These are phyloP conservation scores for Sideroxylon spinosum DNA, from an alignment of 179 eudicot species.

Conservation along the genomic window DNA sequence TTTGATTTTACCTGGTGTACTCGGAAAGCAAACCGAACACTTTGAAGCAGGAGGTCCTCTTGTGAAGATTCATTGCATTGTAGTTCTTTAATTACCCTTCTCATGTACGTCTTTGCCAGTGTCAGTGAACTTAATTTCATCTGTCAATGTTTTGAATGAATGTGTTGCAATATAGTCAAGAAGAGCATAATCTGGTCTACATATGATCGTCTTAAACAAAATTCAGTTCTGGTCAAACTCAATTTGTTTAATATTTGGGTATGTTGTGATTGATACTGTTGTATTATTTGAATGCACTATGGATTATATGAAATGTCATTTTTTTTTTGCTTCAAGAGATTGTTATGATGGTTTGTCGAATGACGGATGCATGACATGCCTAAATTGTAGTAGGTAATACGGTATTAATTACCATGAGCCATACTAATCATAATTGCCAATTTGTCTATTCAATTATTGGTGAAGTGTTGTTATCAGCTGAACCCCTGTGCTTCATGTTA, in stretches of 20 bases:
- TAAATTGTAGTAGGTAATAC: neutral
- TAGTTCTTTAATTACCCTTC: conserved; percentile 41
- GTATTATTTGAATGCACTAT: neutral
- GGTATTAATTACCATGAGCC: neutral
- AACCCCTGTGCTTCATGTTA: too few species aligned
- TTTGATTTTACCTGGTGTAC: conserved; percentile 54
- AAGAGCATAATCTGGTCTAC: neutral
- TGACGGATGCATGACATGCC: neutral
- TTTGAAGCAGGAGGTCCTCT: conserved; percentile 51
- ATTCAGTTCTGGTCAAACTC: neutral
- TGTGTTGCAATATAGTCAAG: neutral
- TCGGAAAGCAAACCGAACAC: conserved; percentile 68
- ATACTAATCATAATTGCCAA: neutral
- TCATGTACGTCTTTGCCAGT: conserved; percentile 55
- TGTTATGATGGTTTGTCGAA: neutral
- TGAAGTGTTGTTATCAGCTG: too few species aligned
- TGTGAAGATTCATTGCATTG: conserved; percentile 30
- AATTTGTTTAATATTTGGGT: neutral
- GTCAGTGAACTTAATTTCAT: conserved; percentile 50
- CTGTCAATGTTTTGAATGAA: conserved; percentile 29
- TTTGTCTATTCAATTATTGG: neutral
- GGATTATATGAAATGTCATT: neutral
- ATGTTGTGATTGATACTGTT: neutral
- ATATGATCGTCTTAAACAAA: neutral
- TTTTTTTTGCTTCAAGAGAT: neutral